A percentile compares a stretch with the other conserved stretches of the same genome.
Conservation (phyloP, 805 yeast genomes). For the Wickerhamiella hasegawae region DNA sequence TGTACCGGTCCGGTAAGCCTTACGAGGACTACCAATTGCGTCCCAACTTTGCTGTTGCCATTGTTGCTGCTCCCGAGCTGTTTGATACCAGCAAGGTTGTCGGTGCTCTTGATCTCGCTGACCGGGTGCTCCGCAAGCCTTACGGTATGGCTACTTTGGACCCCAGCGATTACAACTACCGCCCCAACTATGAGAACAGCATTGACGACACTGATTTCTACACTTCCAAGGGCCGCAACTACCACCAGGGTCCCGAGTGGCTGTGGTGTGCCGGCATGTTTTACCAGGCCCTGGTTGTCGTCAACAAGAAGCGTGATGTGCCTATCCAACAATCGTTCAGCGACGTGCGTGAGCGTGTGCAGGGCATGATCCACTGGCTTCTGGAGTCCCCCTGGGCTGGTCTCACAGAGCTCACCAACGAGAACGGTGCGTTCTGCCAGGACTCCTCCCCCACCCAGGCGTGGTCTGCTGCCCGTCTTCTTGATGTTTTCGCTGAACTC, state of each 20-base stretch:
- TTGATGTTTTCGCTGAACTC: constrained; percentile 58
- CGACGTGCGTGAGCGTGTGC: constrained; percentile 42
- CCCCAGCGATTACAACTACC: constrained; percentile 80
- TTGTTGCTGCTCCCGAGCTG: constrained; percentile 88
- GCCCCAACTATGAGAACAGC: constrained; percentile 75
- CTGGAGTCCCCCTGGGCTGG: constrained; percentile 82
- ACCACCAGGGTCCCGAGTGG: constrained; percentile 99
- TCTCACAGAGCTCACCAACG: constrained; percentile 78
- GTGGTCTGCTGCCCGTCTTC: constrained; percentile 79
- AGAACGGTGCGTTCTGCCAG: constrained; percentile 60
- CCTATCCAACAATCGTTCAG: constrained; percentile 27
- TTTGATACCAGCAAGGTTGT: constrained; percentile 48
- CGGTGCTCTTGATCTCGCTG: constrained; percentile 57
- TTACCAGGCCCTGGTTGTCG: constrained; percentile 53
- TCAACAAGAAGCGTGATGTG: constrained; percentile 26
- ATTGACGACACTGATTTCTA: constrained; percentile 77
- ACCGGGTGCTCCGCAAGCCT: constrained; percentile 64
- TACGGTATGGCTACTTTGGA: constrained; percentile 85
- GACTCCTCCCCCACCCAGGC: constrained; percentile 96
- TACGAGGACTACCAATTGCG: constrained; percentile 89
- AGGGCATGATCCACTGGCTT: constrained; percentile 55
- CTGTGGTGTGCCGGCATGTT: constrained; percentile 84
- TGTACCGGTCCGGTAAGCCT: constrained; percentile 65
- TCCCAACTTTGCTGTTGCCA: constrained; percentile 84
- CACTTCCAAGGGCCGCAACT: constrained; percentile 87